Base-by-base conservation (phyloP, 2,329 filamentous ascomycete species). In the Cladosporium sphaerospermum region DNA sequence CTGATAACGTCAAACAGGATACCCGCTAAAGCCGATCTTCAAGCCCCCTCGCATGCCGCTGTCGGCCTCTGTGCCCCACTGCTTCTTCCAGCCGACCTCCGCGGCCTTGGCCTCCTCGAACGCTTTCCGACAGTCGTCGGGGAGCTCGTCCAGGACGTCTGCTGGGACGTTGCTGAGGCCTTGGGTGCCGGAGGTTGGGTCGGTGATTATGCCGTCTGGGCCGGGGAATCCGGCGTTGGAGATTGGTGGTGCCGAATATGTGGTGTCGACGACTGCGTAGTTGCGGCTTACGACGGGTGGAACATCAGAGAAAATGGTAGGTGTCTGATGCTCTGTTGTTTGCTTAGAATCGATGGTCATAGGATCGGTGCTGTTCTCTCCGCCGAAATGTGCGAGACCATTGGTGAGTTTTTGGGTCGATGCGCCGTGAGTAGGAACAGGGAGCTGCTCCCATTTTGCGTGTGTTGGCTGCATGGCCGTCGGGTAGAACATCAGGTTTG, bases 401-500 rank as follows among this genome's bases (percentile, higher is more conserved):
- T 60, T 59, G 11, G 54, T 51, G 40, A 51, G 34, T 28, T 37
- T 31, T 54, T 50, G 28, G 54, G 54, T 64, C 67, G 42, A 58
- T 64, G 52, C 66, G 60, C 18, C 47, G 51, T 14, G 23, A 41
- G 32, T 52, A 51, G 19, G 55, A 39, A 76, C 73, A 2, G 78
- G 69, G 2, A 95, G 76, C 56, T 86, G 82, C 71, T 93, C 88
- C 75, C 91, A 90, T 55, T 85, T 84, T 9, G 84, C 89, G 61
- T 89, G 88, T 2, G 89, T 93, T 2, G 93, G 89, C 69, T 99
- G 93, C 80, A 90, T 95, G 64, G 80, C 86, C 57, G 82, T 82
- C 0, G 93, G 92, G 66, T 87, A 95, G 66, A 93, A 89, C 79
- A 96, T 86, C 55, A 80, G 73, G 69, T 99, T 99, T 51, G 93